Base-by-base conservation (phyloP, 1,284 basidiomycete genomes). In the Puccinia hordei region DNA sequence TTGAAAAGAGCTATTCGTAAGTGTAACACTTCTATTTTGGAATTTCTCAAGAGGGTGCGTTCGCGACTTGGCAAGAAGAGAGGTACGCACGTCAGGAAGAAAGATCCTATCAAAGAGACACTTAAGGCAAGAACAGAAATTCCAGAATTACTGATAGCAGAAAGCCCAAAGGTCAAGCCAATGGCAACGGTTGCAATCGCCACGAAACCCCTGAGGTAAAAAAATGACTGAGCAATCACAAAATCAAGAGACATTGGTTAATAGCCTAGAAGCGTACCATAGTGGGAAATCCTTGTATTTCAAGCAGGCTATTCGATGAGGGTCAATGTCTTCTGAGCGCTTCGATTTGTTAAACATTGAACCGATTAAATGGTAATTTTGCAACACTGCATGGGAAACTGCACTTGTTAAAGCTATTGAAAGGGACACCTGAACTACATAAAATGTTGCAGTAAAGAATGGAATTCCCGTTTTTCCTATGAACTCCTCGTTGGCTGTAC, bases 201-300 rank as follows among this genome's bases (percentile, higher is more conserved):
- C 0, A 19, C n/a, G 30, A 66, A 77, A 30, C 61, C 74, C 63
- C 74, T 77, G 46, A 49, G 22, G 9, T 30, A 51, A 19, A 30
- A 51, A 35, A 5, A 17, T 13, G 71, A 27, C 6, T 49, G 30
- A 71, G 44, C 24, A 27, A 55, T n/a, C 22, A 55, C 19, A 19
- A 55, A 55, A 24, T 24, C n/a, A 9, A 24, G 24, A 55, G 22
- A n/a, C 22, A 55, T 17, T 9, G 24, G 8, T 24, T n/a, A 55
- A 55, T 33, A 19, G 27, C 46, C 22, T 24, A 8, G 46, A 53
- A 49, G 41, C 73, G 24, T 41, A 75, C 73, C 73, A 75, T 9
- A 65, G 1, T 13, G 73, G 73, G 33, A 77, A 77, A 55, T 77
- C 74, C 30, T 53, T 44, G 35, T 77, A 77, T 30, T 77, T 77